phyloP scores from a whole-genome alignment of 345 rosid genomes.

The Ceriops decandra region DNA sequence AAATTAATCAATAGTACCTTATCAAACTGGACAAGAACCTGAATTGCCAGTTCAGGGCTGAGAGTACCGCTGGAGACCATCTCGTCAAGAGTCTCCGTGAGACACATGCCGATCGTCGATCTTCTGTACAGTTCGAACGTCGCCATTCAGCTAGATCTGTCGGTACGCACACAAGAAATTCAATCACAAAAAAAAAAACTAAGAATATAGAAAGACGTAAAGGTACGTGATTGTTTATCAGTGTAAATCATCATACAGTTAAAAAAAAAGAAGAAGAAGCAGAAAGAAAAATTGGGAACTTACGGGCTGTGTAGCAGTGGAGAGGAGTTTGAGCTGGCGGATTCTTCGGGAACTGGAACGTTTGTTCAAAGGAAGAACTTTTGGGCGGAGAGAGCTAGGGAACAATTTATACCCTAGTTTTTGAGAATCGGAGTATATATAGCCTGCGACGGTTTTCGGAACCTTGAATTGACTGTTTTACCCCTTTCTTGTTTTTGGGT shows the following conservation, averaged over 20 bases:
- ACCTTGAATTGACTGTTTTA: conserved; percentile 20
- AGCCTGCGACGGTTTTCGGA: conserved; percentile 35
- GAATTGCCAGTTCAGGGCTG: conserved; percentile 90
- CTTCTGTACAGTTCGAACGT: conserved; percentile 95
- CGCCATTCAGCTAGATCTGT: conserved; percentile 57
- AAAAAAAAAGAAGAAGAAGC: background rate
- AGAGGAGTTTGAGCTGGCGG: conserved; percentile 6
- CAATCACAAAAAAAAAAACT: background rate
- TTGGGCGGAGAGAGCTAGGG: conserved; percentile 55
- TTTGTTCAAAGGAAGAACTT: conserved; percentile 25
- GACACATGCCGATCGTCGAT: conserved; percentile 95
- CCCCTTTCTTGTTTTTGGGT: background rate
- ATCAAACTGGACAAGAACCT: conserved; percentile 94
- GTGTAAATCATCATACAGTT: background rate
- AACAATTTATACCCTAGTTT: conserved; percentile 81
- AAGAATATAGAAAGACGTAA: background rate
- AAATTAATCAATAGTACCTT: conserved; percentile 45
- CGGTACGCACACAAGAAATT: conserved; percentile 2
- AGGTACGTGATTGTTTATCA: background rate
- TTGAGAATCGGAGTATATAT: conserved; percentile 65
- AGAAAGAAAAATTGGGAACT: conserved; percentile 8
- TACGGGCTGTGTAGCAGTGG: conserved; percentile 35
- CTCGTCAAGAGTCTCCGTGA: conserved; percentile 93
- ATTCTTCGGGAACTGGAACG: conserved; percentile 21
- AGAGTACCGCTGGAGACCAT: conserved; percentile 91